A percentile compares a stretch with the other conserved stretches of the same genome.
Conservation (phyloP, 352 stramenopile species). For the Pseudoperonospora humuli region DNA sequence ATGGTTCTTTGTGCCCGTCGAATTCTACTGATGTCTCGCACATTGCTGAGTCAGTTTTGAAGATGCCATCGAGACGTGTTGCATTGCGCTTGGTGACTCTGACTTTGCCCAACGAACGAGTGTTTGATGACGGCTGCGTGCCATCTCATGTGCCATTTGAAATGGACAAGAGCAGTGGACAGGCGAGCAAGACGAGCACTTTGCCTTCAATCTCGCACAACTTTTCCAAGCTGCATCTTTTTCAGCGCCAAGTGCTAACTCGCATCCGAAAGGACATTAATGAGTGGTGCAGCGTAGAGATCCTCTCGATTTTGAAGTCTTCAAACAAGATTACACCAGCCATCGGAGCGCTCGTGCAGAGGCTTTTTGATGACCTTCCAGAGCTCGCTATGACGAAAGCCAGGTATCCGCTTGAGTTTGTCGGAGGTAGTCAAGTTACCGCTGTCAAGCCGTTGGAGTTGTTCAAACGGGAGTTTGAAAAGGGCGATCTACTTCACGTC, state of each 20-base stretch:
- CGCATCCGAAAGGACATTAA: constrained; percentile 65
- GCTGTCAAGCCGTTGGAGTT: constrained; percentile 45
- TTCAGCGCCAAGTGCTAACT: constrained; percentile 67
- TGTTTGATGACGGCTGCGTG: constrained; percentile 36
- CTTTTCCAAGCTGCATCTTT: constrained; percentile 57
- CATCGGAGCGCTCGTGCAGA: constrained; percentile 57
- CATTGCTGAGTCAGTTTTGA: constrained; percentile 50
- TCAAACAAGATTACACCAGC: constrained; percentile 57
- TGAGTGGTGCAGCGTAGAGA: constrained; percentile 78
- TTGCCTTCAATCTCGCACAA: constrained; percentile 31
- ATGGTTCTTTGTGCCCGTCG: constrained; percentile 4
- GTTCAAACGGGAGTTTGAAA: constrained; percentile 53
- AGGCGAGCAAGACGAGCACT: constrained; percentile 7
- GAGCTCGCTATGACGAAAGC: constrained; percentile 46
- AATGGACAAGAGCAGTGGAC: constrained; percentile 32
- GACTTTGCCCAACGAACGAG: constrained; percentile 67
- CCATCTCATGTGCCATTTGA: constrained; percentile 44
- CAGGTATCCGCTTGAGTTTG: constrained; percentile 67
- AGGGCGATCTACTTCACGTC: constrained; percentile 36
- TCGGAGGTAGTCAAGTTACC: constrained; percentile 51
- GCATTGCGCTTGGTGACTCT: constrained; percentile 69
- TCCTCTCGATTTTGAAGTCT: constrained; percentile 66
- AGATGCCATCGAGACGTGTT: constrained; percentile 32
- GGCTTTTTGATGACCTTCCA: constrained; percentile 67
- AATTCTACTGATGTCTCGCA: constrained; percentile 27